Conservation (phyloP, 805 yeast genomes). For the Brettanomyces naardenensis region DNA sequence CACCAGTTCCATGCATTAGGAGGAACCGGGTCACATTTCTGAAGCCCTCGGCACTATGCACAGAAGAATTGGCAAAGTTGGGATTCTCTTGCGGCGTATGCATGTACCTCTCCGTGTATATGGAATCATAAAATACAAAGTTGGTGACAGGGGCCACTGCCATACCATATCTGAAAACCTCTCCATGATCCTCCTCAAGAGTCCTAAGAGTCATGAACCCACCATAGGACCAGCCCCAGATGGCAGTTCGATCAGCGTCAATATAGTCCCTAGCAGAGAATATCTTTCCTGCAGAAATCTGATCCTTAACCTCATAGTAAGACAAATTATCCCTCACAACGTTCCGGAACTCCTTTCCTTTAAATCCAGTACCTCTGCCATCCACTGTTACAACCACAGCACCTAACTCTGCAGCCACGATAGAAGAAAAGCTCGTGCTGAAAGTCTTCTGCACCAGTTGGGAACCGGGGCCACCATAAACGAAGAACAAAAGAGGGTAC, state of each 20-base stretch:
- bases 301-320: conserved; percentile 75
- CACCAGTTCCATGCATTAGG: conserved; percentile 94
- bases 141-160: conserved; percentile 98
- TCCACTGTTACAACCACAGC: conserved; percentile 92
- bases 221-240: conserved; percentile 99
- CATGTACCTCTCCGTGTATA: conserved; percentile 94
- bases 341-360: conserved; percentile 70
- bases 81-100: conserved; percentile 65
- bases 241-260: conserved; percentile 60
- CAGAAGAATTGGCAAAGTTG: conserved; percentile 46
- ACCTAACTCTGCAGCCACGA: conserved; percentile 66
- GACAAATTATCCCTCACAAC: conserved; percentile 80
- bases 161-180: conserved; percentile 78
- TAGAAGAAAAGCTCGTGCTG: conserved; percentile 58
- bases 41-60: conserved; percentile 49
- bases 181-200: conserved; percentile 69
- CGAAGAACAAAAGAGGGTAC: conserved; percentile 83
- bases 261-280: conserved; percentile 63
- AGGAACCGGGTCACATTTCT: conserved; percentile 58
- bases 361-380: conserved; percentile 94
- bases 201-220: conserved; percentile 90
- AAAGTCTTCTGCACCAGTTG: conserved; percentile 67
- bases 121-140: conserved; percentile 86
- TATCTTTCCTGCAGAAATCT: conserved; percentile 70
- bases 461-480: conserved; percentile 95